Conservation (phyloP, 2,329 filamentous ascomycete genomes). For the Alternaria novae-zelandiae region DNA sequence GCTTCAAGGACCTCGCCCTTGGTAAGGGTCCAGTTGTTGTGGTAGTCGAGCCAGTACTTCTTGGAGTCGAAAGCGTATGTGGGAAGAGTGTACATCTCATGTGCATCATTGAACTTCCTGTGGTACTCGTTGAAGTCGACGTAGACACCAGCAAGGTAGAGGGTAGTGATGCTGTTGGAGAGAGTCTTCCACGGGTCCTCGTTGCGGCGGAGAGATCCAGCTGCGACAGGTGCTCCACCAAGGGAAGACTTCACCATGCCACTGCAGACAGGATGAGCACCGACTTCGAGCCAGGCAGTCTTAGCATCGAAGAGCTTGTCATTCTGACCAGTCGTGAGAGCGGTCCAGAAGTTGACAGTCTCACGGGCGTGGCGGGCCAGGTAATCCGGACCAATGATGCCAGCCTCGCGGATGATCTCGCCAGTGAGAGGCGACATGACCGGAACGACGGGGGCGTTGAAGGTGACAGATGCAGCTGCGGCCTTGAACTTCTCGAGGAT, state of each 20-base stretch:
- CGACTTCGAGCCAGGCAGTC: slow-evolving; percentile 75
- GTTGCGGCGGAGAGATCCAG: slow-evolving; percentile 67
- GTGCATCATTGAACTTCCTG: slow-evolving; percentile 63
- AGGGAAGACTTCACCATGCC: slow-evolving; percentile 72
- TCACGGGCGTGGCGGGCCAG: slow-evolving; percentile 70
- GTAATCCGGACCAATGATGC: slow-evolving; percentile 66
- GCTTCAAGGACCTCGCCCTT: slow-evolving; percentile 66
- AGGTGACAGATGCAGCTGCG: slow-evolving; percentile 60
- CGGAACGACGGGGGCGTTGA: slow-evolving; percentile 64
- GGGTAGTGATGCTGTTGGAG: slow-evolving; percentile 61
- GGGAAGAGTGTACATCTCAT: slow-evolving; percentile 69
- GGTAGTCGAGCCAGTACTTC: slow-evolving; percentile 75
- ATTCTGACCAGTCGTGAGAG: slow-evolving; percentile 64
- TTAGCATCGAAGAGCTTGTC: slow-evolving; percentile 67
- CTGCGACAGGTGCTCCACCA: slow-evolving; percentile 60
- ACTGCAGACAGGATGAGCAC: slow-evolving; percentile 74
- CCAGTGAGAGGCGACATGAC: slow-evolving; percentile 73
- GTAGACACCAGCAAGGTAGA: slow-evolving; percentile 67
- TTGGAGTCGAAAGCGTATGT: slow-evolving; percentile 73
- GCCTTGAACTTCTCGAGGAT: slow-evolving; percentile 67
- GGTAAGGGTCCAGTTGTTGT: slow-evolving; percentile 73
- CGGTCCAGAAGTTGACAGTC: slow-evolving; percentile 72
- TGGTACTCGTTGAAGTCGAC: slow-evolving; percentile 77
- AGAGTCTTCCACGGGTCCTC: slow-evolving; percentile 71
- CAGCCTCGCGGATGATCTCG: slow-evolving; percentile 63